Base-by-base conservation (phyloP, 2,329 filamentous ascomycete species). In the Trichoderma simmonsii region DNA sequence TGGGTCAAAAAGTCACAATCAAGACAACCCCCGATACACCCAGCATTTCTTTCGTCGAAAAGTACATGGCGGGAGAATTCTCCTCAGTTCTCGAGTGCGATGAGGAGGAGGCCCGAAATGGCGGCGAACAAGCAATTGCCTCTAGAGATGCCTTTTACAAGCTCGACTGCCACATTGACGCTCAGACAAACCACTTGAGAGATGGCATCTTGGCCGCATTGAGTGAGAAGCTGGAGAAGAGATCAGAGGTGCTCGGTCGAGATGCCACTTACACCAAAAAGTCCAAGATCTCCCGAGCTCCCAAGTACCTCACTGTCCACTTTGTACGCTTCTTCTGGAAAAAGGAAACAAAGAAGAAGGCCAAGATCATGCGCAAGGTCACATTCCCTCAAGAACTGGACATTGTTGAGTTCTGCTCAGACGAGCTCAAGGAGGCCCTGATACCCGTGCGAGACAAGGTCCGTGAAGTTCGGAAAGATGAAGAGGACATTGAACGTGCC, bases 321-420 rank as follows among this genome's bases (percentile, higher is more conserved):
- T 97, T 99, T 81, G 93, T 99, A 71, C 93, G 96, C 75, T 99
- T 99, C 85, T 98, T 95, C 85, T 99, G 96, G 96, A 95, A 97
- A 80, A 90, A 92, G 61, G 94, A 97, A 76, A 94, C 93, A 4
- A 92, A 97, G 82, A 98, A 98, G 86, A 99, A 99, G 87, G 95
- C 95, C 76, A 99, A 99, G 87, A 99, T 99, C 77, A 95, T 99
- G 93, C 93, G 95, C 80, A 99, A 98, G 84, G 96, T 99, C 71
- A 95, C 94, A 0, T 99, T 99, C 80, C 95, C 95, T 7, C 91
- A 93, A 65, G 96, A 99, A 82, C 86, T 99, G 39, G 96, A 99
- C 78, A 90, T 93, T 51, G 91, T 97, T 26, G 96, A 99, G 80
- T 98, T 97, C 82, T 99, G 96, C 82, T 95, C 95, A 14, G 95